phyloP scores from a whole-genome alignment of 345 rosid genomes.

The Lenwebbia sp. region DNA sequence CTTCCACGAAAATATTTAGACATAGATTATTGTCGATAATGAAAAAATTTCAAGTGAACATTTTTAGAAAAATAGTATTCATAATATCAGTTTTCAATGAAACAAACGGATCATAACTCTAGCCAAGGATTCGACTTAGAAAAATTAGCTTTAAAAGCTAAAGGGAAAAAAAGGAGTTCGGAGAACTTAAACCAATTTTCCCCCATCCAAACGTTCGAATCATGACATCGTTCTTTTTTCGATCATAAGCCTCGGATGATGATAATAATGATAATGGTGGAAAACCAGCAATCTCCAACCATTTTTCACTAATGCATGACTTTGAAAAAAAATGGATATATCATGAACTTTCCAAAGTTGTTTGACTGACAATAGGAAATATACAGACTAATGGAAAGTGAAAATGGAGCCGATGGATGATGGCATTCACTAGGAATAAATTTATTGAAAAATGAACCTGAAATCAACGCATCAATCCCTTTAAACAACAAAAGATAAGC shows the following conservation, averaged over 20 bases:
- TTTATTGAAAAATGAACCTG: background rate
- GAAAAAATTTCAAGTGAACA: too few relatives aligned
- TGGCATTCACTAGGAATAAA: too few relatives aligned
- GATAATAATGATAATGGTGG: background rate
- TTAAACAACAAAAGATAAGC: background rate
- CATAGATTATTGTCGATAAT: too few relatives aligned
- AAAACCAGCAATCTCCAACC: background rate
- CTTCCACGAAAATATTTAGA: background rate
- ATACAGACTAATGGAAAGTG: background rate
- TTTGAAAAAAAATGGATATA: background rate
- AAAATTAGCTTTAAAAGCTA: background rate
- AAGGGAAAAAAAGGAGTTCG: background rate
- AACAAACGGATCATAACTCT: too few relatives aligned
- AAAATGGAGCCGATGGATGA: background rate
- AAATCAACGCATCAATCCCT: background rate
- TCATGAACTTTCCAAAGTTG: background rate
- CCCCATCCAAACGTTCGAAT: background rate
- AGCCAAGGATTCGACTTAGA: background rate
- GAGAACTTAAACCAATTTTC: background rate
- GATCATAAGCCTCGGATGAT: background rate
- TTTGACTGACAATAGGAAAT: background rate
- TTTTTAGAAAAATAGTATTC: too few relatives aligned
- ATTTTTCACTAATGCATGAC: background rate
- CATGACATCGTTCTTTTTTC: background rate
- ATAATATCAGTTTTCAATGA: too few relatives aligned